Percentiles rank a stretch among this genome's conserved stretches.
Evolutionary conservation across 2,329 filamentous ascomycete genomes (phyloP).

Genomic region (Pyrenophora graminea): DNA sequence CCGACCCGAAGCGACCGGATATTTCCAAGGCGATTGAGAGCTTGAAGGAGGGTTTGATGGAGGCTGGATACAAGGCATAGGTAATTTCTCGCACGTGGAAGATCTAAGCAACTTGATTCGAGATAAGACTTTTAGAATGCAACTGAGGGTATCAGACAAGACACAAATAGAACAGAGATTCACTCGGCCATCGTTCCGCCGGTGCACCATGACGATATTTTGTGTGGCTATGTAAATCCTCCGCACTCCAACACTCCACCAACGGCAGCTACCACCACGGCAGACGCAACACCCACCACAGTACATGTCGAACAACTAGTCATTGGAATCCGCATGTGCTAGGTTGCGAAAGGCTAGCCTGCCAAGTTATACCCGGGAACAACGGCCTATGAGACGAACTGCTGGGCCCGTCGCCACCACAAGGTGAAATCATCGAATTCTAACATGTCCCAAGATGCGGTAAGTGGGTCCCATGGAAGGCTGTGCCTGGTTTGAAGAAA

Average conservation of each 20-base stretch:
- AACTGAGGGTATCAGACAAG: background rate
- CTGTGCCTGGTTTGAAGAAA: slow-evolving; percentile 10
- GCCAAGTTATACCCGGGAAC: slow-evolving; percentile 11
- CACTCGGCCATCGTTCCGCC: background rate
- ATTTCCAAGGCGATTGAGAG: slow-evolving; percentile 82
- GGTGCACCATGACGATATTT: slow-evolving; percentile 7
- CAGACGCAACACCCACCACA: slow-evolving; percentile 1
- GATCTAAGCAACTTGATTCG: background rate
- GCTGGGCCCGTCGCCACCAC: background rate
- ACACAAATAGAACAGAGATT: slow-evolving; percentile 10
- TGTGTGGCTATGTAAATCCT: slow-evolving; percentile 13
- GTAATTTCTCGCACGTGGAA: no score
- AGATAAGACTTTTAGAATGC: background rate
- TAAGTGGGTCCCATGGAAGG: slow-evolving; percentile 14
- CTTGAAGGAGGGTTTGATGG: slow-evolving; percentile 72
- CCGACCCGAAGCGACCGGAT: slow-evolving; percentile 76
- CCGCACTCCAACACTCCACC: background rate
- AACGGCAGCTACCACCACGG: background rate
- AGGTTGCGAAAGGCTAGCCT: slow-evolving; percentile 1
- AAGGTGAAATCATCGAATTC: slow-evolving; percentile 4
- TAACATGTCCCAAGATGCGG: background rate
- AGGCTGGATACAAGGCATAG: slow-evolving; percentile 66
- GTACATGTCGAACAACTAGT: background rate
- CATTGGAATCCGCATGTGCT: background rate
- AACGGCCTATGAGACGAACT: slow-evolving; percentile 7